Evolutionary conservation across 139 green algal species (phyloP), one percentile per base, ranked within the genome.

Genomic region (Chlamydomonas schloesseri): DNA sequence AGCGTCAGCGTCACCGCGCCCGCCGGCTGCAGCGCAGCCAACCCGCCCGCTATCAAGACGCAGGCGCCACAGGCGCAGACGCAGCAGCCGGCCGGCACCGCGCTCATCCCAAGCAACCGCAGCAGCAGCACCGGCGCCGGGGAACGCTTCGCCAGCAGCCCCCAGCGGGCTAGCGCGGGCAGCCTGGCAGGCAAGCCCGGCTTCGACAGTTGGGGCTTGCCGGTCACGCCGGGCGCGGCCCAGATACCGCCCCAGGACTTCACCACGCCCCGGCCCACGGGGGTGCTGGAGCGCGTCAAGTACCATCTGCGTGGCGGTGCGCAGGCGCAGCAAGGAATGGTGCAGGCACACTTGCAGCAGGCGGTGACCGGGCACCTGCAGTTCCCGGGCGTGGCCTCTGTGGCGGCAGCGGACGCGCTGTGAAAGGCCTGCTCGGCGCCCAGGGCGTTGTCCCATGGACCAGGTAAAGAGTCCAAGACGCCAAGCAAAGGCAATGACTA

Each of bases 281-380:
- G 78, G 10, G 78, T 84, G 64, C 65, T 84, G 42, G 64, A 84
- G 62, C 37, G 78, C 1, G 78, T 84, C 9, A 84, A 84, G 78
- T 65, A 65, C 31, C 78, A 84, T 64, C 42, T 84, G 42, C 37
- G 78, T 2, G 37, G 70, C 46, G 64, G 78, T 0, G 57, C 13
- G 10, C 42, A 50, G 42, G 42, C 42, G 42, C 42, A 50, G 42
- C 42, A 50, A 8, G 6, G 8, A 8, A 50, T 50, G 42, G 6
- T 50, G 6, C 42, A 50, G 42, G 5, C 42, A 8, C 42, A 50
- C 8, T 5, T 50, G 42, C 42, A 50, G 42, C 42, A 50, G 42
- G 42, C 42, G 42, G 42, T 50, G 42, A 50, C 42, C 5, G 42
- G 42, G 28, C 73, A 80, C 47, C 50, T 11, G 73, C 73, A 68